phyloP scores from a whole-genome alignment of 2,329 filamentous ascomycete species.

The Mycocentrospora acerina region DNA sequence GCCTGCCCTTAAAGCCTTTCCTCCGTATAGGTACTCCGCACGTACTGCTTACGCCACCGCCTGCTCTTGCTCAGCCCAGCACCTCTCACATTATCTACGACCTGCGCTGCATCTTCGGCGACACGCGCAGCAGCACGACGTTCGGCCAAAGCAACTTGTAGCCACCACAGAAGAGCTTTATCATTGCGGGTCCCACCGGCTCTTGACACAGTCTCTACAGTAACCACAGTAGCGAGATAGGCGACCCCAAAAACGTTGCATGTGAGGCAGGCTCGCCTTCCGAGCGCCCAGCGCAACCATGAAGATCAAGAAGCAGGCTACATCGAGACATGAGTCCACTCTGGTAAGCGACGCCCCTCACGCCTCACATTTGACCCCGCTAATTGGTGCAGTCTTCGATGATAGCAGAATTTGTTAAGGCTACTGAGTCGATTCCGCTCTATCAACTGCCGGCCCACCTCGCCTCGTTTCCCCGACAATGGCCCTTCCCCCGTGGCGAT shows the following conservation, averaged over 20 bases:
- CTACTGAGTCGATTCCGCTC: conserved; percentile 68
- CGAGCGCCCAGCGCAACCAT: conserved; percentile 45
- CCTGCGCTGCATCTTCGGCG: not conserved
- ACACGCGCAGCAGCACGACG: no score
- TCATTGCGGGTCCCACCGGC: conserved; percentile 5
- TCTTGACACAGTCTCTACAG: conserved; percentile 1
- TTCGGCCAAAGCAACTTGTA: no score
- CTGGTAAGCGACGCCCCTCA: conserved; percentile 40
- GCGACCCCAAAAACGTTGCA: conserved; percentile 20
- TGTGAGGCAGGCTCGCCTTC: conserved; percentile 39
- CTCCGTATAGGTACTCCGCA: not conserved
- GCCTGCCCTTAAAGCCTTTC: conserved; percentile 17
- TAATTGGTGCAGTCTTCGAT: conserved; percentile 71
- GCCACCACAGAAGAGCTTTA: conserved; percentile 1
- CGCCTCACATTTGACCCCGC: not conserved
- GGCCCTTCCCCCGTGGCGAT: conserved; percentile 94
- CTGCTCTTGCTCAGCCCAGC: not conserved
- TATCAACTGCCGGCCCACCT: conserved; percentile 77
- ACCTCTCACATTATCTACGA: conserved; percentile 1
- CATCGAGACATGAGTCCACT: conserved; percentile 56
- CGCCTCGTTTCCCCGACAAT: conserved; percentile 78
- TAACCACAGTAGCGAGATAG: conserved; percentile 2
- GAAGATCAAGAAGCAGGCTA: conserved; percentile 60
- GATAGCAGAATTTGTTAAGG: conserved; percentile 76
- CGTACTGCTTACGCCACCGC: conserved; percentile 2